These are phyloP conservation scores for Orbilia ellipsospora DNA, from an alignment of 2,329 filamentous ascomycete species.

Conservation along the genomic window DNA sequence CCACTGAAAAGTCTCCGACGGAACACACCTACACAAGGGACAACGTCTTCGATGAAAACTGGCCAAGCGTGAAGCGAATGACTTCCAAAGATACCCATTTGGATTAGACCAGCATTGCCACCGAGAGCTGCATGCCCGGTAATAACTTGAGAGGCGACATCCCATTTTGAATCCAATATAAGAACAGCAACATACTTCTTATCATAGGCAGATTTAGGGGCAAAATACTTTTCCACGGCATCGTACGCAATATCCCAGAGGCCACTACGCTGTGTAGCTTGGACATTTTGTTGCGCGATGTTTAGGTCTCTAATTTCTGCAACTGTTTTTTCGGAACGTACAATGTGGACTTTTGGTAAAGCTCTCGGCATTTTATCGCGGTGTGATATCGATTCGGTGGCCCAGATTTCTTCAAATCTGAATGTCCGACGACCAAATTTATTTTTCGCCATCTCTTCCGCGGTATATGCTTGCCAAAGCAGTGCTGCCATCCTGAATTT, in stretches of 20 bases:
- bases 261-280: constrained; percentile 76
- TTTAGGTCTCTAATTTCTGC: constrained; percentile 83
- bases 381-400: constrained; percentile 79
- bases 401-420: constrained; percentile 95
- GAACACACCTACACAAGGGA: constrained; percentile 65
- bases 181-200: constrained; percentile 89
- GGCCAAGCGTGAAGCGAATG: constrained; percentile 93
- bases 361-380: constrained; percentile 83
- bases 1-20: not conserved
- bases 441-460: constrained; percentile 94
- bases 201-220: constrained; percentile 69
- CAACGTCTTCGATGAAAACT: constrained; percentile 86
- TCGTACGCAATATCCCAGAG: constrained; percentile 81
- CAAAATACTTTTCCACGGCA: constrained; percentile 70
- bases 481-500: constrained; percentile 97
- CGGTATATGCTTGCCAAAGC: constrained; percentile 96
- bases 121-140: constrained; percentile 87
- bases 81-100: constrained; percentile 90
- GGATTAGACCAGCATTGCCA: constrained; percentile 73
- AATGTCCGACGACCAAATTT: constrained; percentile 86
- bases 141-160: constrained; percentile 75
- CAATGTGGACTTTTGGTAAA: constrained; percentile 88
- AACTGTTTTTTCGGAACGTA: constrained; percentile 84
- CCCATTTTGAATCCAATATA: constrained; percentile 90
- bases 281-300: constrained; percentile 78